Percentiles rank a stretch among this genome's conserved stretches.
Conservation (phyloP, 108 stramenopile species). For the Cyclotella atomus region DNA sequence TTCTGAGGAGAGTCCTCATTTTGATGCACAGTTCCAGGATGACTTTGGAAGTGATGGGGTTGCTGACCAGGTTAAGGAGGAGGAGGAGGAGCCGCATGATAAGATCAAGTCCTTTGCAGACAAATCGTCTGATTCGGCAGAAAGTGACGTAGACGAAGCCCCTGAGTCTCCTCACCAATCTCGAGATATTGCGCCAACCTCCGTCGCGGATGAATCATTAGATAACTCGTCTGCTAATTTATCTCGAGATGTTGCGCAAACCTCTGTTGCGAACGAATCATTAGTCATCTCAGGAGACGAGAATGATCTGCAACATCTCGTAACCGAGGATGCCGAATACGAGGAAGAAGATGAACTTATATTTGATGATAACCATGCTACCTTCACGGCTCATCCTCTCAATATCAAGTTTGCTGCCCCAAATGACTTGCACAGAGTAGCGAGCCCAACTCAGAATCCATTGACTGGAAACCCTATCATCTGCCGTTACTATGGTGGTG, state of each 20-base stretch:
- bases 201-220: too few relatives aligned
- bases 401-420: conserved; percentile 10
- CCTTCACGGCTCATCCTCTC: conserved; percentile 28
- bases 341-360: conserved; percentile 11
- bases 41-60: neutral
- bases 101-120: neutral
- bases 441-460: conserved; percentile 65
- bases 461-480: conserved; percentile 73
- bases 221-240: neutral
- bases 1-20: conserved; percentile 5
- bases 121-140: neutral
- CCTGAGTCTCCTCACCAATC: neutral
- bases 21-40: conserved; percentile 11
- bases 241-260: too few relatives aligned
- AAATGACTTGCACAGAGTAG: conserved; percentile 2
- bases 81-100: neutral
- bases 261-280: neutral
- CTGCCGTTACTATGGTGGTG: conserved; percentile 38
- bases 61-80: neutral
- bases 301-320: neutral
- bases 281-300: neutral
- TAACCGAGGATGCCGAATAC: conserved; percentile 6
- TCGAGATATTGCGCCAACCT: neutral
- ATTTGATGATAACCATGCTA: conserved; percentile 15
- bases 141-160: neutral